These are phyloP conservation scores for Podospora appendiculata DNA, from an alignment of 495 filamentous ascomycete genomes.

Conservation along the genomic window DNA sequence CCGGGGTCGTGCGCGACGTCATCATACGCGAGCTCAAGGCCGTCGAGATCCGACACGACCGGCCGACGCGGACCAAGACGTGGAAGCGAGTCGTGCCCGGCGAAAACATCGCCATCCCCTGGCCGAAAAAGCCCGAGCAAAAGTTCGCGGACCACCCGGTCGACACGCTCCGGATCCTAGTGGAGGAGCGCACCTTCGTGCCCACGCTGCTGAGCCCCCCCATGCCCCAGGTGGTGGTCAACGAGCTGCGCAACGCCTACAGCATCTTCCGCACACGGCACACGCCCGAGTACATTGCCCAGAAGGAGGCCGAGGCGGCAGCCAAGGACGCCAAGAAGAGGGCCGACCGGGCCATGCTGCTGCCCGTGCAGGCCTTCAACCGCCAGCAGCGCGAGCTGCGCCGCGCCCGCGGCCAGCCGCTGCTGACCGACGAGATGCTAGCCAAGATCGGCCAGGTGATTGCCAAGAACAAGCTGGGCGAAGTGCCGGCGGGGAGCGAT, in stretches of 20 bases:
- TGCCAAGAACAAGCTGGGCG: conserved; percentile 37
- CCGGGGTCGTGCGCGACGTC: conserved; percentile 57
- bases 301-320: conserved; percentile 54
- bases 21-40: conserved; percentile 62
- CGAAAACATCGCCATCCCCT: conserved; percentile 61
- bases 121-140: conserved; percentile 48
- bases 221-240: conserved; percentile 71
- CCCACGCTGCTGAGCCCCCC: conserved; percentile 68
- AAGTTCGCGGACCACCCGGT: conserved; percentile 44
- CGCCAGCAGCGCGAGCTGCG: conserved; percentile 32
- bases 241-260: conserved; percentile 85
- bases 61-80: conserved; percentile 29
- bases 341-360: conserved; percentile 46
- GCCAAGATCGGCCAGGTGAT: conserved; percentile 61
- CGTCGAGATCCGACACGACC: conserved; percentile 34
- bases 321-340: conserved; percentile 48
- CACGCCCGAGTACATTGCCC: conserved; percentile 56
- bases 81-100: conserved; percentile 51
- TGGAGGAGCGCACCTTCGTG: conserved; percentile 65
- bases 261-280: conserved; percentile 75
- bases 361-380: conserved; percentile 46
- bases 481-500: neutral
- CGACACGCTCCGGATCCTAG: conserved; percentile 71
- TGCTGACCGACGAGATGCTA: conserved; percentile 52
- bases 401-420: conserved; percentile 38